phyloP scores from a whole-genome alignment of 768 basidiomycete species.

The Tylopilus sp. region DNA sequence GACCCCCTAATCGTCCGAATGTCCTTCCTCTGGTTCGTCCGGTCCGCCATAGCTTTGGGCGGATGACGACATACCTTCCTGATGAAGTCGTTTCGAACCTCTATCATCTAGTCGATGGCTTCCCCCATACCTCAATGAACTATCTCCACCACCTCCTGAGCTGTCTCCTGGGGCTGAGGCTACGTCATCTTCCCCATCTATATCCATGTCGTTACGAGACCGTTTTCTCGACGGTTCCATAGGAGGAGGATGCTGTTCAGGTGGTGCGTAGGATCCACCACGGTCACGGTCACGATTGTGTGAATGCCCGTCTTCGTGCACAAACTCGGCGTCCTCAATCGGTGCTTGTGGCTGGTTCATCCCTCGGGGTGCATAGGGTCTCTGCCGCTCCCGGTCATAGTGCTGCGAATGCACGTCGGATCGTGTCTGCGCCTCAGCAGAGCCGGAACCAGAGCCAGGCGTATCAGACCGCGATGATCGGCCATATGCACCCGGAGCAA shows the following conservation, averaged over 20 bases:
- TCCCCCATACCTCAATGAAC: conserved; percentile 33
- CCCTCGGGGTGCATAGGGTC: conserved; percentile 51
- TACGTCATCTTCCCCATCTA: conserved; percentile 52
- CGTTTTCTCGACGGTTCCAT: conserved; percentile 53
- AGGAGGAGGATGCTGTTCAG: conserved; percentile 37
- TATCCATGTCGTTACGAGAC: conserved; percentile 60
- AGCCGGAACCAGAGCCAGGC: conserved; percentile 54
- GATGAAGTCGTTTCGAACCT: conserved; percentile 58
- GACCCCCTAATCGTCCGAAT: conserved; percentile 31
- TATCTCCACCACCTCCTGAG: conserved; percentile 29
- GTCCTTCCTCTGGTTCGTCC: conserved; percentile 32
- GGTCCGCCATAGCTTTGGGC: conserved; percentile 24
- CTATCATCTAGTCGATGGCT: conserved; percentile 46
- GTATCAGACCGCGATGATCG: conserved; percentile 54
- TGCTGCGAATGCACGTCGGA: conserved; percentile 46
- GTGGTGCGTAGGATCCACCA: conserved; percentile 31
- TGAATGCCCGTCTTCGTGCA: conserved; percentile 51
- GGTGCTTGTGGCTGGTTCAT: conserved; percentile 37
- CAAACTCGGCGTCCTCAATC: conserved; percentile 49
- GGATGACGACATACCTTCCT: conserved; percentile 34
- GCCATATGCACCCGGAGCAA: conserved; percentile 29
- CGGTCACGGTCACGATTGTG: conserved; percentile 37
- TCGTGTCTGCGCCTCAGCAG: conserved; percentile 46
- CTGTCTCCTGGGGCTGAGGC: conserved; percentile 28
- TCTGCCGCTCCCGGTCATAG: conserved; percentile 47